Conservation (phyloP, 805 yeast species). For the Torulaspora franciscae region DNA sequence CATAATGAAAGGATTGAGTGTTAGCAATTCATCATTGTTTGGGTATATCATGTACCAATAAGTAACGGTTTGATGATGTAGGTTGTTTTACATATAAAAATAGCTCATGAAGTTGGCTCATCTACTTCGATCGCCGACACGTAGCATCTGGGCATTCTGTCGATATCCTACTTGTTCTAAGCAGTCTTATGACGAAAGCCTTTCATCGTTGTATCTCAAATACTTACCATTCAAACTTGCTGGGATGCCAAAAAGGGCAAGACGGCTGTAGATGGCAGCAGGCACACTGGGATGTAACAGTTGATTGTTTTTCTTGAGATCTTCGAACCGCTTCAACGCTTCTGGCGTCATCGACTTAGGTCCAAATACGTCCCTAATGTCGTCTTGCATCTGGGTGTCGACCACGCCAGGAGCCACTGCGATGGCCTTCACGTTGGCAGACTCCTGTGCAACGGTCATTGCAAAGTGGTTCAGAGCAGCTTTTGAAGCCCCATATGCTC, state of each 20-base stretch:
- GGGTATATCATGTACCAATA: too few species aligned
- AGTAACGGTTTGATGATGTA: too few species aligned
- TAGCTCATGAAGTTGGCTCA: too few species aligned
- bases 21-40: too few species aligned
- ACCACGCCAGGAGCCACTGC: slow-evolving; percentile 95
- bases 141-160: too few species aligned
- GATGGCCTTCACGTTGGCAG: slow-evolving; percentile 46
- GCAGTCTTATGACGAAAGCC: slow-evolving; percentile 1
- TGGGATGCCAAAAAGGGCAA: slow-evolving; percentile 59
- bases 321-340: slow-evolving; percentile 56
- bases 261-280: slow-evolving; percentile 60
- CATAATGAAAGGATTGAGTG: too few species aligned
- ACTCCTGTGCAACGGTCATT: slow-evolving; percentile 62
- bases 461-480: slow-evolving; percentile 85
- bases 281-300: slow-evolving; percentile 68
- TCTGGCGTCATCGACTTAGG: slow-evolving; percentile 57
- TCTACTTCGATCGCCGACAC: too few species aligned
- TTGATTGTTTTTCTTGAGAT: slow-evolving; percentile 53
- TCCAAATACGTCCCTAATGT: slow-evolving; percentile 60
- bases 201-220: slow-evolving; percentile 52
- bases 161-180: too few species aligned
- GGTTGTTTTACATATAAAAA: too few species aligned
- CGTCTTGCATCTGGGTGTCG: slow-evolving; percentile 81
- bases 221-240: slow-evolving; percentile 60
- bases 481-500: slow-evolving; percentile 89